These are phyloP conservation scores for Citropsis articulata DNA, from an alignment of 345 rosid genomes.

Conservation along the genomic window DNA sequence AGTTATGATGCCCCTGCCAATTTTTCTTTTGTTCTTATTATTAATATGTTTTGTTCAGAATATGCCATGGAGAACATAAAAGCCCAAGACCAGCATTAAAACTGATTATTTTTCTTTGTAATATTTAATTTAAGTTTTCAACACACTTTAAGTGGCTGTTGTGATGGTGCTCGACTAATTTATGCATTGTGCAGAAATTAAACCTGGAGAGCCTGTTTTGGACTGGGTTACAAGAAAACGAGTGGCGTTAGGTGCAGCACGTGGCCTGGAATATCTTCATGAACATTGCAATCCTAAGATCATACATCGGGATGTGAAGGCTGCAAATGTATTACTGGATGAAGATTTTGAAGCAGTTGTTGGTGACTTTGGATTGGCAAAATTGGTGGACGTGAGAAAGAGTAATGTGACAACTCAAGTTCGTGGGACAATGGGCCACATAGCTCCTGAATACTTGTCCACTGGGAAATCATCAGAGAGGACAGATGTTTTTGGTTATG, in stretches of 20 bases:
- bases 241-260: constrained; percentile 89
- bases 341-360: constrained; percentile 97
- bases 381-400: constrained; percentile 84
- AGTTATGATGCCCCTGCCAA: neutral
- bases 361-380: constrained; percentile 97
- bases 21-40: neutral
- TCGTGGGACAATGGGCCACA: constrained; percentile 99
- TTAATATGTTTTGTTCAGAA: neutral
- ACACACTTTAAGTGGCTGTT: neutral
- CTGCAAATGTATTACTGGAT: constrained; percentile 91
- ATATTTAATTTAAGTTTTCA: neutral
- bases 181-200: constrained; percentile 57
- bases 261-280: constrained; percentile 95
- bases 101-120: neutral
- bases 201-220: constrained; percentile 73
- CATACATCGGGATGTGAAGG: constrained; percentile 95
- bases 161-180: neutral
- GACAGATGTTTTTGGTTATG: constrained; percentile 97
- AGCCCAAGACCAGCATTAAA: neutral
- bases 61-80: neutral
- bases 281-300: constrained; percentile 98
- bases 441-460: constrained; percentile 94
- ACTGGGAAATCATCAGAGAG: constrained; percentile 95
- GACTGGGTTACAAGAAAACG: constrained; percentile 82
- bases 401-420: constrained; percentile 95